These are phyloP conservation scores for Adansonia grandidieri DNA, from an alignment of 441 rosid genomes.

Conservation along the genomic window DNA sequence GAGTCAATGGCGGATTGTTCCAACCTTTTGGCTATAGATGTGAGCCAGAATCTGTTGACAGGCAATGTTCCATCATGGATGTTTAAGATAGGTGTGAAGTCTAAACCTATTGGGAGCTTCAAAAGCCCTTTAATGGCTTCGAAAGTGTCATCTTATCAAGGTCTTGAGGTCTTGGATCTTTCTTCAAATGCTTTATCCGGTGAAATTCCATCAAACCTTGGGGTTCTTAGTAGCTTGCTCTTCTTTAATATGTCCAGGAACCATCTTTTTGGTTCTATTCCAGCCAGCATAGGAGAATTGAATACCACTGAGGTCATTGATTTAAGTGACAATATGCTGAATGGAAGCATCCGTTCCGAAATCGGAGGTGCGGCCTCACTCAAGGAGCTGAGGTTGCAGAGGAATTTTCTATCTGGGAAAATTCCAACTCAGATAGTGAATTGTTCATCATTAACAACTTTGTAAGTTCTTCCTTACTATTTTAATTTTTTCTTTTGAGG, in stretches of 20 bases:
- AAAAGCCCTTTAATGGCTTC: conserved; percentile 41
- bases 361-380: conserved; percentile 72
- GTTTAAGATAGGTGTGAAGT: conserved; percentile 43
- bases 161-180: conserved; percentile 63
- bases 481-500: conserved; percentile 1
- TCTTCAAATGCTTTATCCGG: conserved; percentile 84
- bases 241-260: conserved; percentile 72
- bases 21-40: conserved; percentile 51
- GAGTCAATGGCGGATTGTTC: conserved; percentile 49
- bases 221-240: conserved; percentile 58
- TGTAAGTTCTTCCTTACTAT: conserved; percentile 57
- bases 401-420: conserved; percentile 68
- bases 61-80: conserved; percentile 63
- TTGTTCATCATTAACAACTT: conserved; percentile 64
- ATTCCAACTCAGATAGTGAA: conserved; percentile 66
- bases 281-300: conserved; percentile 61
- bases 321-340: conserved; percentile 68
- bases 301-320: conserved; percentile 57
- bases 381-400: conserved; percentile 58
- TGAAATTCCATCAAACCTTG: conserved; percentile 60
- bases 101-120: conserved; percentile 36
- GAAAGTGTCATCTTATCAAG: conserved; percentile 44
- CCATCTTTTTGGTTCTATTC: conserved; percentile 71
- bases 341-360: conserved; percentile 70
- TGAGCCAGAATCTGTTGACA: conserved; percentile 55